A percentile compares a stretch with the other conserved stretches of the same genome.
Conservation (phyloP, 1,284 basidiomycete species). For the Bondarzewia mesenterica region DNA sequence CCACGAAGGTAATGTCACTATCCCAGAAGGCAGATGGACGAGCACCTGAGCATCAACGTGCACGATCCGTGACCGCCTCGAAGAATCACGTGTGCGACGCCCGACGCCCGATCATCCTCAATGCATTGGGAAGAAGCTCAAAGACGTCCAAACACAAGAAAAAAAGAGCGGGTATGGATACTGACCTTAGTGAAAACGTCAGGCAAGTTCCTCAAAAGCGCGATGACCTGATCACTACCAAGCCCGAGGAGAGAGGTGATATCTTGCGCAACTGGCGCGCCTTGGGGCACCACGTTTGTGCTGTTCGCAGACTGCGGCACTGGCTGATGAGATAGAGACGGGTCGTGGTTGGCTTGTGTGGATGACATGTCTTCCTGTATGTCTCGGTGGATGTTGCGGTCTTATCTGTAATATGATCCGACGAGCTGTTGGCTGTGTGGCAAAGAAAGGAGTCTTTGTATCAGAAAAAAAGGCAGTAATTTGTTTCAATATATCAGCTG, state of each 20-base stretch:
- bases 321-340: constrained; percentile 16
- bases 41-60: constrained; percentile 6
- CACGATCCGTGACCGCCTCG: constrained; percentile 12
- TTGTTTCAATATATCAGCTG: too few species aligned
- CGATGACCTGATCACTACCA: constrained; percentile 43
- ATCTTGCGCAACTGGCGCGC: constrained; percentile 4
- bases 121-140: not conserved
- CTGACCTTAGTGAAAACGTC: constrained; percentile 32
- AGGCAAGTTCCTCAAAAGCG: constrained; percentile 40
- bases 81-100: constrained; percentile 12
- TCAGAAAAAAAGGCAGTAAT: too few species aligned
- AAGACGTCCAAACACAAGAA: not conserved
- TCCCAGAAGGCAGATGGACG: too few species aligned
- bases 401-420: constrained; percentile 3
- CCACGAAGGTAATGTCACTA: too few species aligned
- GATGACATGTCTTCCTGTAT: constrained; percentile 18
- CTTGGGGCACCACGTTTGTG: constrained; percentile 5
- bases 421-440: constrained; percentile 11
- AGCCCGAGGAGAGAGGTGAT: constrained; percentile 18
- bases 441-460: too few species aligned
- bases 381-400: not conserved
- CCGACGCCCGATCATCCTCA: not conserved
- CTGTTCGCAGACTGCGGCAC: constrained; percentile 2
- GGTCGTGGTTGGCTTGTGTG: constrained; percentile 20
- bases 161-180: constrained; percentile 9